Evolutionary conservation across 345 rosid genomes (phyloP), one percentile per base, ranked within the genome.

Genomic region (Combretum micranthum): DNA sequence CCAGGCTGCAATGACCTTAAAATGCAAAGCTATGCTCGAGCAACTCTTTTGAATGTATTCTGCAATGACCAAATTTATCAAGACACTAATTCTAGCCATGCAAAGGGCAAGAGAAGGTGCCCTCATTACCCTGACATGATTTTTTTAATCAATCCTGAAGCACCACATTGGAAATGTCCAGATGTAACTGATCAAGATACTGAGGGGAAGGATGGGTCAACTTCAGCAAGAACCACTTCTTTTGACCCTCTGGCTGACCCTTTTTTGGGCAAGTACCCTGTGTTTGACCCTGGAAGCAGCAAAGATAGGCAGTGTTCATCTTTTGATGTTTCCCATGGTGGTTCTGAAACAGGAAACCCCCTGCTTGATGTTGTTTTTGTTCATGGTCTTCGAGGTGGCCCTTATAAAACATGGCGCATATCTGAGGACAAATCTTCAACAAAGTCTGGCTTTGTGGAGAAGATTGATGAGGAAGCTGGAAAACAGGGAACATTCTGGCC

Each of bases 391-490:
- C 92, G 90, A 47, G 99, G 99, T 63, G 99, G 94, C 37, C 97
- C 99, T 56, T 93, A 71, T 68, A 89, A 82, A 78, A 77, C 94
- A 13, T 93, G 99, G 99, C 97, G 90, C 61, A 80, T 93, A 73
- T 48, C 97, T 42, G 97, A 93, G 43, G 83, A 87, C 64, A 93
- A 89, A 73, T 63, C 79, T 56, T 89, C 99, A 47, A 83, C 96
- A 25, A 93, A 93, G 77, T 89, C 94, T 63, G 96, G 97, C 68
- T 79, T 89, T 68, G 96, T 89, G 18, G 99, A 89, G 83, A 93
- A 81, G 73, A 89, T 93, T 69, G 99, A 93, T 71, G 86, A 85
- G 81, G 97, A 93, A 82, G 99, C 99, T 63, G 99, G 99, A 72
- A 93, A 83, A 72, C 75, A 69, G 5, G 97, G 96, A 64, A 93